These are phyloP conservation scores for Ilex paraguariensis DNA, from an alignment of 305 asterid genomes.

Conservation along the genomic window DNA sequence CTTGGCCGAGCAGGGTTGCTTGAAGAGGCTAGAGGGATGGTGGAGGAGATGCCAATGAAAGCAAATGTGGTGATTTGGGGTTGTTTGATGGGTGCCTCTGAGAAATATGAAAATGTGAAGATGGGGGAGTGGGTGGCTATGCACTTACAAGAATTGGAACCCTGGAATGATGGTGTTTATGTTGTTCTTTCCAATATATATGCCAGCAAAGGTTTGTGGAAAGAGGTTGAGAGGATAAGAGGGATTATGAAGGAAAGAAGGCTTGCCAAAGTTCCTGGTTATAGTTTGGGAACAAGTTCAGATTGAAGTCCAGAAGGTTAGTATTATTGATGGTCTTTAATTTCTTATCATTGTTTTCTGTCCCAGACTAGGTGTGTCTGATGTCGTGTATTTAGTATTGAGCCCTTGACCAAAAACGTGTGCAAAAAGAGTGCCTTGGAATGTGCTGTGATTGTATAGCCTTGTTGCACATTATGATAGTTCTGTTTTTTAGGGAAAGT, in stretches of 20 bases:
- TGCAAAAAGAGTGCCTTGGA: no score
- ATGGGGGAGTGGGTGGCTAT: conserved; percentile 76
- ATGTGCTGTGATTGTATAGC: no score
- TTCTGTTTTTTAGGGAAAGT: no score
- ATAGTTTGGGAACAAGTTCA: conserved; percentile 38
- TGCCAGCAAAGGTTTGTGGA: conserved; percentile 73
- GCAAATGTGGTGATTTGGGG: conserved; percentile 85
- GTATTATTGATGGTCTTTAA: no score
- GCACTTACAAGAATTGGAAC: conserved; percentile 72
- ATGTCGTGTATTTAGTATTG: no score
- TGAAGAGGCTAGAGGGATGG: conserved; percentile 59
- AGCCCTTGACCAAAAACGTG: no score
- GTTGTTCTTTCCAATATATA: conserved; percentile 86
- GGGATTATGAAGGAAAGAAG: conserved; percentile 48
- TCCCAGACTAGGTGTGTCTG: no score
- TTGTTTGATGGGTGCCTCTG: conserved; percentile 87
- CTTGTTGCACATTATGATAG: no score
- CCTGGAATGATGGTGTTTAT: conserved; percentile 67
- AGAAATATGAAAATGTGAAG: conserved; percentile 65
- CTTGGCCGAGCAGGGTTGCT: conserved; percentile 79
- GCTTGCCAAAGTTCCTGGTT: conserved; percentile 62
- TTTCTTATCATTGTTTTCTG: no score
- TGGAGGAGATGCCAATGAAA: conserved; percentile 78
- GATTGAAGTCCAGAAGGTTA: conserved; percentile 16
- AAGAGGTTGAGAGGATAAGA: conserved; percentile 62